A percentile compares a stretch with the other conserved stretches of the same genome.
Conservation (phyloP, 768 basidiomycete species). For the Rhodosporidiobolus sp. region DNA sequence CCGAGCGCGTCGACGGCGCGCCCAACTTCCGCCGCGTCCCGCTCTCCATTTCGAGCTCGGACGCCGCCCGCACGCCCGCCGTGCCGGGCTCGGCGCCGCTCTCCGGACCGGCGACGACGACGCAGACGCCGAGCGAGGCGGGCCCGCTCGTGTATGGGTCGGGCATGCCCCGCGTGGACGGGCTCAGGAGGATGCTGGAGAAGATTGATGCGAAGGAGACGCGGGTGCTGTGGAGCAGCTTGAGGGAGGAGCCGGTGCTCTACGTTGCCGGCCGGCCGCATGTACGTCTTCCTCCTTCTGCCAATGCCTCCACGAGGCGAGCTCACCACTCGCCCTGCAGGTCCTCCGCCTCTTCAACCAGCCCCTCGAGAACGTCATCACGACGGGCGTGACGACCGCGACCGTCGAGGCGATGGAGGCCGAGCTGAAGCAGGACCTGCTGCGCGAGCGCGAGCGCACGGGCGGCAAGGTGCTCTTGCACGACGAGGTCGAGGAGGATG, state of each 20-base stretch:
- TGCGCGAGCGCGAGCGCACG: conserved; percentile 64
- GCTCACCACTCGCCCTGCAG: conserved; percentile 64
- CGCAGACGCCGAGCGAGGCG: not conserved
- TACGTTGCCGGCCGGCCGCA: conserved; percentile 61
- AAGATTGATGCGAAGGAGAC: conserved; percentile 69
- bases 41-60: conserved; percentile 48
- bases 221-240: conserved; percentile 88
- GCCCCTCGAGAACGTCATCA: conserved; percentile 94
- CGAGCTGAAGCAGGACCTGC: conserved; percentile 60
- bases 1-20: conserved; percentile 92
- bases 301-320: not conserved
- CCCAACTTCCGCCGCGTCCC: conserved; percentile 87
- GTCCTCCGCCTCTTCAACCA: conserved; percentile 81
- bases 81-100: not conserved
- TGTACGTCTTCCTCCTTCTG: conserved; percentile 7
- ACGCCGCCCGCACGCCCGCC: conserved; percentile 1
- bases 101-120: not conserved
- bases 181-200: conserved; percentile 71
- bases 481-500: conserved; percentile 89
- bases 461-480: conserved; percentile 81
- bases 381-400: conserved; percentile 85
- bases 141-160: conserved; percentile 52
- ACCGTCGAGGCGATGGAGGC: conserved; percentile 87
- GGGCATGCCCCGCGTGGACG: conserved; percentile 92
- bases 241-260: conserved; percentile 66